phyloP scores from a whole-genome alignment of 306 rosid genomes.

The Sindora glabra region DNA sequence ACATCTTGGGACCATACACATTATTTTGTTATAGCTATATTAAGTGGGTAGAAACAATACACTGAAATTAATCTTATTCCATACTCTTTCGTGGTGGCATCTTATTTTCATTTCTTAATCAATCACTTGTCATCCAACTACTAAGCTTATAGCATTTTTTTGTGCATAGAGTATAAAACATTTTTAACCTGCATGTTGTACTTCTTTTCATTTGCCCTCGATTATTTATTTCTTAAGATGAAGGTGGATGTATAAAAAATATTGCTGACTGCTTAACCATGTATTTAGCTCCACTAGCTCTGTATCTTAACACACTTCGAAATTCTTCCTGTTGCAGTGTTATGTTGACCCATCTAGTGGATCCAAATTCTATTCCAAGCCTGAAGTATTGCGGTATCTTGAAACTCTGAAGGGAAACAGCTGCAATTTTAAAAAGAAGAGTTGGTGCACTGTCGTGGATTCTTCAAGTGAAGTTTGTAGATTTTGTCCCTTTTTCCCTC shows the following conservation, averaged over 20 bases:
- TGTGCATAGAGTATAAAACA: no score
- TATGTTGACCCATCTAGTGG: conserved; percentile 53
- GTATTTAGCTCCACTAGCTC: not conserved
- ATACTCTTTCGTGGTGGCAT: not conserved
- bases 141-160: no score
- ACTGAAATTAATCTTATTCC: conserved; percentile 1
- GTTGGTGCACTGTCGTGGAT: conserved; percentile 8
- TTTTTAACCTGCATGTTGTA: no score
- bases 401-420: conserved; percentile 29
- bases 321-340: conserved; percentile 45
- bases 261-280: not conserved
- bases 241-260: not conserved
- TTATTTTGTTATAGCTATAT: no score
- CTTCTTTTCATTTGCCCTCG: no score
- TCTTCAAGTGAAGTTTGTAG: conserved; percentile 48
- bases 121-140: no score
- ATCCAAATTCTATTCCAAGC: conserved; percentile 75
- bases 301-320: not conserved
- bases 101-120: conserved; percentile 8
- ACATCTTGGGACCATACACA: not conserved
- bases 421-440: conserved; percentile 22
- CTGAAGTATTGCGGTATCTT: conserved; percentile 70
- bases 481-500: no score
- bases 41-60: no score
- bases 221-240: not conserved